Percentiles rank a stretch among this genome's conserved stretches.
Conservation (phyloP, 208 protist species). For the Wallacemonas sp. region DNA sequence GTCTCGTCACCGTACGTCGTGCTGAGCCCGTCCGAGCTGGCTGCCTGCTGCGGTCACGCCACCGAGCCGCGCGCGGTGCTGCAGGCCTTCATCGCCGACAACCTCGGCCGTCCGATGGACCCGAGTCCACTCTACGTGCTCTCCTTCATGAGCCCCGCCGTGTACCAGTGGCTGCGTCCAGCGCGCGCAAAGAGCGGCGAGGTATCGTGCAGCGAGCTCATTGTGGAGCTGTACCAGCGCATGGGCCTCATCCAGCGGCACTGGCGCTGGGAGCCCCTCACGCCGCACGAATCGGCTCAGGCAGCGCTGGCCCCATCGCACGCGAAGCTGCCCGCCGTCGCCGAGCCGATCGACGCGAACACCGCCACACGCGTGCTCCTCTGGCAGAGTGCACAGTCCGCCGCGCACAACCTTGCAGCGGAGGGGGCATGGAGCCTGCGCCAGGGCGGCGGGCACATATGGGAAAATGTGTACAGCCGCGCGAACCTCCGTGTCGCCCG, state of each 20-base stretch:
- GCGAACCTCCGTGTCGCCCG: slow-evolving; percentile 15
- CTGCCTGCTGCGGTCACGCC: slow-evolving; percentile 19
- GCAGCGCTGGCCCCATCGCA: not conserved
- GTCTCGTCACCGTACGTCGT: not conserved
- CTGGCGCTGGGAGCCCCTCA: slow-evolving; percentile 46
- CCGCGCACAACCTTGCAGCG: not conserved
- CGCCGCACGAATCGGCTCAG: not conserved
- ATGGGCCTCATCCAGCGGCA: slow-evolving; percentile 52
- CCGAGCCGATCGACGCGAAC: not conserved
- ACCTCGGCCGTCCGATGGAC: slow-evolving; percentile 22
- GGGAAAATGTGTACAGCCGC: slow-evolving; percentile 37
- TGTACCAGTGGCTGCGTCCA: slow-evolving; percentile 34
- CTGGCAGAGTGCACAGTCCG: not conserved
- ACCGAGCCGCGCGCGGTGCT: not conserved
- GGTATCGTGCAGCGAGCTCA: slow-evolving; percentile 51
- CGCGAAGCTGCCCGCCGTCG: no score
- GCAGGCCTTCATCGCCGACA: slow-evolving; percentile 1
- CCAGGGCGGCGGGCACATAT: slow-evolving; percentile 26
- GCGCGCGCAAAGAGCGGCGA: slow-evolving; percentile 12
- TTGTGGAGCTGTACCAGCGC: slow-evolving; percentile 71
- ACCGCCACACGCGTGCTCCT: not conserved
- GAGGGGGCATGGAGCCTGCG: not conserved
- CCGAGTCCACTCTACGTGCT: slow-evolving; percentile 28
- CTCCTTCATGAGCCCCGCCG: slow-evolving; percentile 31
- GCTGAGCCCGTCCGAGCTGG: not conserved